Base-by-base conservation (phyloP, 1,284 basidiomycete species). In the Tilletia walkeri region DNA sequence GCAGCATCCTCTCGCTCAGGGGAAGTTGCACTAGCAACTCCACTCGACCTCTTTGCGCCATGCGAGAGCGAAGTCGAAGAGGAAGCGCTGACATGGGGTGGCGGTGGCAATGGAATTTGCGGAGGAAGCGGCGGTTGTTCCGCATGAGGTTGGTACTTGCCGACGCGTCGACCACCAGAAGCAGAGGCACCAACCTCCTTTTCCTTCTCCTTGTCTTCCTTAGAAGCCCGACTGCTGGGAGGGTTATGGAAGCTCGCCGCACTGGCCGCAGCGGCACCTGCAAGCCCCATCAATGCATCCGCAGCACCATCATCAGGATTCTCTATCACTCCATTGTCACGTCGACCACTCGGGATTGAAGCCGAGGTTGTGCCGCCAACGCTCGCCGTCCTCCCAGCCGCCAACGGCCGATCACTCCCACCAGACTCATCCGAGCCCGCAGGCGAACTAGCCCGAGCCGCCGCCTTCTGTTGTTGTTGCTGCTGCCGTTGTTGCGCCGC, bases 231-330 rank as follows among this genome's bases (percentile, higher is more conserved):
- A 66, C 65, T 47, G 24, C 65, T 48, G 45, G 45, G 47, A 49
- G 65, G 65, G 65, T 66, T 47, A 41, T n/a, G 69, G 50, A 39
- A 67, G 45, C 34, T 34, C 4, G 56, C 66, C 45, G 68, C 70
- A 36, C 72, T 74, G 18, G 74, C 70, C 14, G 81, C 81, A 7
- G 82, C 81, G 7, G 82, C 82, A 24, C 82, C 80, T 9, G 81
- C 82, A 3, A 83, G 75, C 30, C 82, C 82, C 78, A 83, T 81
- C 12, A 83, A 73, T 3, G 82, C 81, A 69, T 81, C 79, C 0
- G 81, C 82, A 38, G 82, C 82, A 12, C 80, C 77, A 45, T 81
- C 78, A 48, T 54, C 67, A 30, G 47, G 47, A 66, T 83, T 81
- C 56, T 83, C 82, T 69, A 81, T 77, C 70, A 82, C 80, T 65